These are phyloP conservation scores for Aspergillus kassunensis DNA, from an alignment of 495 filamentous ascomycete genomes.

Conservation along the genomic window DNA sequence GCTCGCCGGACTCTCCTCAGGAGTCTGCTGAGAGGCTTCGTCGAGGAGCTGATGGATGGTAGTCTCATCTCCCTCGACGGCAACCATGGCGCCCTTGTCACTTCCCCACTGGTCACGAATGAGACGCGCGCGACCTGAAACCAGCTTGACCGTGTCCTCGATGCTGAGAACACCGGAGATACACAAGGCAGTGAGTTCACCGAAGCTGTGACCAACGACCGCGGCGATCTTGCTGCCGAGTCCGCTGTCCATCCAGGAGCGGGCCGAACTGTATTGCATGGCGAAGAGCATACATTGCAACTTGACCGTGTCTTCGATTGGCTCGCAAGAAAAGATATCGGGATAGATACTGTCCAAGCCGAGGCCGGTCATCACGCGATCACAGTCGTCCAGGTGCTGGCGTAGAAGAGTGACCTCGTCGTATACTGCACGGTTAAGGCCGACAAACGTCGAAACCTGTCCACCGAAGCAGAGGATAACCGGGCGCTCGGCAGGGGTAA, in stretches of 20 bases:
- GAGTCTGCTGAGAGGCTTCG: background rate
- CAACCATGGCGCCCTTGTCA: slow-evolving; percentile 48
- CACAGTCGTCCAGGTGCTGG: slow-evolving; percentile 25
- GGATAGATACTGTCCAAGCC: slow-evolving; percentile 43
- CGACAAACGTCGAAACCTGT: slow-evolving; percentile 33
- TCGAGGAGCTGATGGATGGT: slow-evolving; percentile 17
- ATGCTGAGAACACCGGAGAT: slow-evolving; percentile 32
- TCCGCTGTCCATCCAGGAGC: slow-evolving; percentile 43
- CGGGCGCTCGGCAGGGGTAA: slow-evolving; percentile 13
- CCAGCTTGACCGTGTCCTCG: slow-evolving; percentile 33
- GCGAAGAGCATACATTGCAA: slow-evolving; percentile 43
- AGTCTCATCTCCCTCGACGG: slow-evolving; percentile 32
- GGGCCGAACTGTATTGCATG: slow-evolving; percentile 42
- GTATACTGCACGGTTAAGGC: slow-evolving; percentile 29
- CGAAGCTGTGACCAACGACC: slow-evolving; percentile 49
- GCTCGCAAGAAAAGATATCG: slow-evolving; percentile 35
- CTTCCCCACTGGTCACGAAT: slow-evolving; percentile 41
- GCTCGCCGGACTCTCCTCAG: background rate
- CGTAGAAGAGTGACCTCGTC: slow-evolving; percentile 27
- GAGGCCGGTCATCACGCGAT: slow-evolving; percentile 15
- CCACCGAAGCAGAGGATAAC: slow-evolving; percentile 53
- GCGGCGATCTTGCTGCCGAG: slow-evolving; percentile 13
- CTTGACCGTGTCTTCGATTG: slow-evolving; percentile 31
- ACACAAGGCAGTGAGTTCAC: slow-evolving; percentile 36
- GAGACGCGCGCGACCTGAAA: slow-evolving; percentile 37